Evolutionary conservation across 1,284 basidiomycete species (phyloP).

Genomic region (Fomitopsis schrenkii): DNA sequence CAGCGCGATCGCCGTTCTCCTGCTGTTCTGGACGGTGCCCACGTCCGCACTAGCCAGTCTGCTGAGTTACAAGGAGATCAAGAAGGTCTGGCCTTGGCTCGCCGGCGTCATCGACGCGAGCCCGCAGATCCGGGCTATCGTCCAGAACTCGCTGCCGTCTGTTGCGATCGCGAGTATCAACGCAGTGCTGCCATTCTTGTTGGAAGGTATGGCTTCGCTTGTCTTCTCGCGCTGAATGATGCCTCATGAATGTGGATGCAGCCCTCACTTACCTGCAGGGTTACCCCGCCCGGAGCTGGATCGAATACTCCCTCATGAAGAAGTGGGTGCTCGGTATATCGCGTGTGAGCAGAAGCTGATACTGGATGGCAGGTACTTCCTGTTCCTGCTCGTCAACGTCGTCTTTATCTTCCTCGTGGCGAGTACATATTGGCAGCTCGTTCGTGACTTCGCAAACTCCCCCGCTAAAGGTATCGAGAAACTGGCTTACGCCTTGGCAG

Average conservation of each 20-base stretch:
- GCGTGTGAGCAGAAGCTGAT: neutral
- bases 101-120: constrained; percentile 75
- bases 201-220: constrained; percentile 63
- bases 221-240: neutral
- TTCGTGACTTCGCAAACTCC: constrained; percentile 83
- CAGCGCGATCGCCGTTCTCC: constrained; percentile 59
- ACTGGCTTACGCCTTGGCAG: constrained; percentile 76
- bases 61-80: constrained; percentile 89
- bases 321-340: constrained; percentile 55
- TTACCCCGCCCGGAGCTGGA: constrained; percentile 83
- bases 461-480: constrained; percentile 89
- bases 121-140: constrained; percentile 77
- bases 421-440: constrained; percentile 85
- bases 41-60: constrained; percentile 82
- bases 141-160: constrained; percentile 91
- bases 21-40: constrained; percentile 87
- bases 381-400: constrained; percentile 92
- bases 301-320: constrained; percentile 90
- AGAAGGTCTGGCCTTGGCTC: constrained; percentile 85
- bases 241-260: constrained; percentile 25
- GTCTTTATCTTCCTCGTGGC: constrained; percentile 95
- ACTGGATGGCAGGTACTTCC: constrained; percentile 66
- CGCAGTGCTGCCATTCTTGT: constrained; percentile 82
- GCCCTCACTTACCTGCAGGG: constrained; percentile 88
- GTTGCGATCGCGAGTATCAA: constrained; percentile 90